Percentiles rank a stretch among this genome's conserved stretches.
Conservation (phyloP, 768 basidiomycete genomes). For the Phlebiopsis flavidoalba region DNA sequence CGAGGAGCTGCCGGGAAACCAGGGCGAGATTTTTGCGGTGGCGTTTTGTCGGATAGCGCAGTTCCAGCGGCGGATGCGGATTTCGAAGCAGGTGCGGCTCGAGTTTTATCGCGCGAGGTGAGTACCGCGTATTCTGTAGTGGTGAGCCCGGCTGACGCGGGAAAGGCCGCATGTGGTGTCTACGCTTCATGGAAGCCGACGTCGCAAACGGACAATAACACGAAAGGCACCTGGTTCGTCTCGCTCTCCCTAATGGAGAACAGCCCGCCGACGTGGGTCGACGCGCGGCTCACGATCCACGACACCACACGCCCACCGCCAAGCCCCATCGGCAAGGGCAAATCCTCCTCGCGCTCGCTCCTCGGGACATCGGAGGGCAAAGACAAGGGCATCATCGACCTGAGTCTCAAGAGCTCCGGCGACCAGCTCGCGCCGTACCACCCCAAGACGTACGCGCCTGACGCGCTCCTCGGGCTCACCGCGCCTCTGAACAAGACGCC, state of each 20-base stretch:
- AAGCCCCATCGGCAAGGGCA: neutral
- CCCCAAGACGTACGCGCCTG: neutral
- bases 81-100: conserved; percentile 45
- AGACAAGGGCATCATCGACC: conserved; percentile 28
- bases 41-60: conserved; percentile 41
- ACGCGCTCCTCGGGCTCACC: conserved; percentile 27
- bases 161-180: conserved; percentile 53
- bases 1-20: conserved; percentile 43
- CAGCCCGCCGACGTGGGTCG: conserved; percentile 54
- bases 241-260: conserved; percentile 47
- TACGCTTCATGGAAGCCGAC: conserved; percentile 33
- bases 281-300: conserved; percentile 45
- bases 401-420: conserved; percentile 32
- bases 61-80: conserved; percentile 71
- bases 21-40: conserved; percentile 51
- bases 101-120: conserved; percentile 66
- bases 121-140: conserved; percentile 4
- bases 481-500: conserved; percentile 36
- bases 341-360: neutral
- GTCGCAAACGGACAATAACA: neutral
- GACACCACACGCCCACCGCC: conserved; percentile 11
- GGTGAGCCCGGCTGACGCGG: neutral
- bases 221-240: conserved; percentile 33
- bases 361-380: neutral
- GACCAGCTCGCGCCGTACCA: conserved; percentile 25